Evolutionary conservation across 148 eudicot genomes (phyloP), one percentile per base, ranked within the genome.

Genomic region (Beta vulgaris): DNA sequence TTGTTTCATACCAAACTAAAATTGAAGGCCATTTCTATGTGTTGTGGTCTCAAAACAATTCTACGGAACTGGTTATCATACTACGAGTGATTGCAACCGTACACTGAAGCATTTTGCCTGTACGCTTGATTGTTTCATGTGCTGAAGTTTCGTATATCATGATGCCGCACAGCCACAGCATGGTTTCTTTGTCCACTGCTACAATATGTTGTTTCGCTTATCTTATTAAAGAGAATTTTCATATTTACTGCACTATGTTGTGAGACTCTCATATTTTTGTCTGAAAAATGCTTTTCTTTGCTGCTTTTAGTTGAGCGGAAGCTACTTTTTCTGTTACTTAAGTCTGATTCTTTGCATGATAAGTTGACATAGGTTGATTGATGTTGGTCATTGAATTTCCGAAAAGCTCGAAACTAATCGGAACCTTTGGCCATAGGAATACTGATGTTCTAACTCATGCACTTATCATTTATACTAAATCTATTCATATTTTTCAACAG

Each of bases 401-500:
- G 12, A 4, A 43, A 43, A n/a, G n/a, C n/a, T n/a, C n/a, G n/a
- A n/a, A n/a, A n/a, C n/a, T n/a, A n/a, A n/a, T n/a, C n/a, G n/a
- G n/a, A n/a, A n/a, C n/a, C n/a, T n/a, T n/a, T n/a, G n/a, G n/a
- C n/a, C n/a, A n/a, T n/a, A n/a, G n/a, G n/a, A n/a, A n/a, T n/a
- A n/a, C n/a, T n/a, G n/a, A n/a, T 3, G 2, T 23, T 21, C 15
- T 0, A 42, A 14, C 7, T 18, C 36, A 32, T 39, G 42, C n/a
- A 39, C 34, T 42, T 80, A 9, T 25, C 37, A 57, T 43, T n/a
- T 8, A 7, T 8, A 37, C 49, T 70, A 7, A 21, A 39, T 34
- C 40, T 29, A 46, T 60, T 37, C 39, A 53, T 46, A 14, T 59
- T n/a, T 37, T 31, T 6, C 72, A 58, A 78, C 92, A 95, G 96